Evolutionary conservation across 192 early-diverging fungal genomes (phyloP).

Genomic region (Mortierella claussenii): DNA sequence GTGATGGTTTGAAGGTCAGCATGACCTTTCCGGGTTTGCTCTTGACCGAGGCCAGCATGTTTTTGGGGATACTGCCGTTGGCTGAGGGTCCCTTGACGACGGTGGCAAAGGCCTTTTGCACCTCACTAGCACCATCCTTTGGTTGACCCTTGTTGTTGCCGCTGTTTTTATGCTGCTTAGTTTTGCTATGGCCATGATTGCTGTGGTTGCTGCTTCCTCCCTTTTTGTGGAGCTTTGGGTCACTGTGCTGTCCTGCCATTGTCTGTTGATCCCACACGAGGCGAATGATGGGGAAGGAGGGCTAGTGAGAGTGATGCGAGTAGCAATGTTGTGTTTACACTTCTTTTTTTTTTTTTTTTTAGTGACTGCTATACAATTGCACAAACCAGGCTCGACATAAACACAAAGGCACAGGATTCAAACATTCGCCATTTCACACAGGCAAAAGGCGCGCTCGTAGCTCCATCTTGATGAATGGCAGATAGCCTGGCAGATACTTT

Average conservation of each 20-base stretch:
- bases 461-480: no score
- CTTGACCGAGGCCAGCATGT: constrained; percentile 41
- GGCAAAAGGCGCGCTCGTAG: no score
- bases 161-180: constrained; percentile 6
- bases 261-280: constrained; percentile 16
- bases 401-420: no score
- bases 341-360: constrained; percentile 16
- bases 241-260: constrained; percentile 26
- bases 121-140: constrained; percentile 30
- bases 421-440: no score
- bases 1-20: constrained; percentile 37
- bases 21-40: constrained; percentile 35
- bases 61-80: constrained; percentile 47
- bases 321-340: neutral
- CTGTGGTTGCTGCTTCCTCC: constrained; percentile 6
- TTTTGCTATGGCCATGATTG: constrained; percentile 12
- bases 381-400: neutral
- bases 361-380: neutral
- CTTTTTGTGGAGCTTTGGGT: constrained; percentile 18
- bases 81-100: constrained; percentile 50
- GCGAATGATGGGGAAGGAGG: neutral
- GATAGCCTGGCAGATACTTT: no score
- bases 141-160: neutral
- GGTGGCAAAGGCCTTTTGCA: constrained; percentile 43
- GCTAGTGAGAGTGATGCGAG: neutral